Percentiles rank a stretch among this genome's conserved stretches.
These are phyloP conservation scores for Annona cherimola DNA, from an alignment of 164 flowering plant genomes.

Conservation along the genomic window DNA sequence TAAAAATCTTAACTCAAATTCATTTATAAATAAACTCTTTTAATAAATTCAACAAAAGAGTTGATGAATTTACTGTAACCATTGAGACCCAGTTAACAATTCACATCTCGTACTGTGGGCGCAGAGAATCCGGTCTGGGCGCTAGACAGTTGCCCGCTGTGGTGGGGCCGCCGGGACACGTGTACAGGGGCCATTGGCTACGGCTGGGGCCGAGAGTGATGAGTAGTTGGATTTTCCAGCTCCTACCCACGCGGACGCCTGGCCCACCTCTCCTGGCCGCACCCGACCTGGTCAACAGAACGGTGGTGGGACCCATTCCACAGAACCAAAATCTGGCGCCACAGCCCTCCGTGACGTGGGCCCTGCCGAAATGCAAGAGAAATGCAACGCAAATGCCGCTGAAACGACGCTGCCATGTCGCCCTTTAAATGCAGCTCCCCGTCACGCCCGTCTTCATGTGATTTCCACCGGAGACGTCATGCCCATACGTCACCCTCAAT, in stretches of 20 bases:
- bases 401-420: not conserved
- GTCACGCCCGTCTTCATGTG: not conserved
- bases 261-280: not conserved
- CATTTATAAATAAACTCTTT: too few relatives aligned
- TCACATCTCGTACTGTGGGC: too few relatives aligned
- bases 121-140: too few relatives aligned
- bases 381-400: constrained; percentile 1
- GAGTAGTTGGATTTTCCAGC: not conserved
- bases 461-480: not conserved
- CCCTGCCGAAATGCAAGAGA: not conserved
- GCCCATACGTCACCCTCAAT: not conserved
- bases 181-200: too few relatives aligned
- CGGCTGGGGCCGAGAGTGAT: not conserved
- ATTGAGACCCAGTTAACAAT: too few relatives aligned
- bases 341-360: not conserved
- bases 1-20: too few relatives aligned
- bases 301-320: not conserved
- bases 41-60: too few relatives aligned
- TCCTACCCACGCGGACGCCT: not conserved
- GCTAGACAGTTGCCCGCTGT: too few relatives aligned
- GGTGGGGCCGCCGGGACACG: too few relatives aligned
- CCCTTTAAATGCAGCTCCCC: not conserved
- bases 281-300: constrained; percentile 4
- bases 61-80: too few relatives aligned
- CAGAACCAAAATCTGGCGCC: not conserved